These are phyloP conservation scores for Hypholoma fasciculare DNA, from an alignment of 768 basidiomycete species.

Conservation along the genomic window DNA sequence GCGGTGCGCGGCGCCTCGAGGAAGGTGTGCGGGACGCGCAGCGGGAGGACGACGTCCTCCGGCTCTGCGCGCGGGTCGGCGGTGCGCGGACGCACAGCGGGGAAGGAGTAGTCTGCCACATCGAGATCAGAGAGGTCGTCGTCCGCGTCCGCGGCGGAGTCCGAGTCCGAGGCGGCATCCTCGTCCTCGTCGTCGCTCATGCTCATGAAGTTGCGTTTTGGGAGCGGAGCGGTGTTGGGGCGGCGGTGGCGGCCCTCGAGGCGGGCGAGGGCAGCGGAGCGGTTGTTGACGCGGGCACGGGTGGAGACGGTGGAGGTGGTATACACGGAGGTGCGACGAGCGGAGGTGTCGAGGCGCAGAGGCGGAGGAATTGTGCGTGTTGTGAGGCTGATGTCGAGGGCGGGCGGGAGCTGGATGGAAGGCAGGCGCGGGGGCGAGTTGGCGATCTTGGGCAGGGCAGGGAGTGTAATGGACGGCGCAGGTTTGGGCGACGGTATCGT, in stretches of 20 bases:
- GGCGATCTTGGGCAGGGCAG: slow-evolving; percentile 28
- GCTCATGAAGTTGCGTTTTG: slow-evolving; percentile 57
- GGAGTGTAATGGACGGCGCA: slow-evolving; percentile 52
- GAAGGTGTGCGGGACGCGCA: slow-evolving; percentile 9
- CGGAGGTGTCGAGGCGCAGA: slow-evolving; percentile 6
- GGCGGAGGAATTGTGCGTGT: slow-evolving; percentile 11
- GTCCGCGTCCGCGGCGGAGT: slow-evolving; percentile 45
- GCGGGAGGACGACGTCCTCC: slow-evolving; percentile 38
- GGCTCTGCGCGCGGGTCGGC: slow-evolving; percentile 29
- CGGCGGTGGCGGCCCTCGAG: slow-evolving; percentile 61
- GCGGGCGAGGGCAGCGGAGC: slow-evolving; percentile 61
- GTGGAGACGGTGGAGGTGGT: slow-evolving; percentile 34
- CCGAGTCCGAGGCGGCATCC: slow-evolving; percentile 16
- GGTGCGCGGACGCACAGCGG: slow-evolving; percentile 11
- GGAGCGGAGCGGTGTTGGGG: slow-evolving; percentile 15
- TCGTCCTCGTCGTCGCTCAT: slow-evolving; percentile 67
- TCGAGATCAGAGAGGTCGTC: slow-evolving; percentile 39
- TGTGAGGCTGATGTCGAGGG: slow-evolving; percentile 24
- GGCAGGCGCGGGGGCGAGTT: slow-evolving; percentile 29
- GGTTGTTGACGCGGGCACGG: slow-evolving; percentile 44
- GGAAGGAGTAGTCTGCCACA: slow-evolving; percentile 29
- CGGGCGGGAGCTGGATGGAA: slow-evolving; percentile 26
- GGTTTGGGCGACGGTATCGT: slow-evolving; percentile 62
- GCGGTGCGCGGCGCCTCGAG: slow-evolving; percentile 18
- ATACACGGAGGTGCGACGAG: slow-evolving; percentile 15